Conservation (phyloP, 495 filamentous ascomycete genomes). For the Xylaria nigripes region DNA sequence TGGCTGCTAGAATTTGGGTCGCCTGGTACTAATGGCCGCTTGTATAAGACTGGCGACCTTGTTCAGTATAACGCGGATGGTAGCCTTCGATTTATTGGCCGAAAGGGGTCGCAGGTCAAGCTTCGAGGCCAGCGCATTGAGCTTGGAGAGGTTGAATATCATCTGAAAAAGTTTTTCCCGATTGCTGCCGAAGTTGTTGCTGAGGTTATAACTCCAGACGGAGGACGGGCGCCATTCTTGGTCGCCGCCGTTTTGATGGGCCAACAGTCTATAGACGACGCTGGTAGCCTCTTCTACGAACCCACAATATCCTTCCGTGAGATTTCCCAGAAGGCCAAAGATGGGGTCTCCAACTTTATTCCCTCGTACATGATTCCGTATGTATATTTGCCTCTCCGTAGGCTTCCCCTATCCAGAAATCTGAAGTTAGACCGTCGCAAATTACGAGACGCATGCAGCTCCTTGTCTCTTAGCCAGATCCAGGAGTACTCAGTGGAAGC, state of each 20-base stretch:
- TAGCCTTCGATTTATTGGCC: conserved; percentile 29
- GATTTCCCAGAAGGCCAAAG: neutral
- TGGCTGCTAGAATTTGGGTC: conserved; percentile 28
- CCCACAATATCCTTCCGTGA: neutral
- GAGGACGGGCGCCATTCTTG: neutral
- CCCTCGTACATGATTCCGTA: conserved; percentile 47
- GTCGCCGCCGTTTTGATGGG: neutral
- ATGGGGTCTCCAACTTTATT: neutral
- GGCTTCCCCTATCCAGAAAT: neutral
- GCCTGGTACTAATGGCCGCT: neutral
- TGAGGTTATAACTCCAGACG: neutral
- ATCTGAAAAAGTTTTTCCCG: conserved; percentile 1
- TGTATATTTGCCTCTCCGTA: conserved; percentile 23
- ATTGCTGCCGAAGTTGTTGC: neutral
- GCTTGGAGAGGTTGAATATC: conserved; percentile 35
- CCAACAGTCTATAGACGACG: neutral
- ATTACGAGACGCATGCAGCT: neutral
- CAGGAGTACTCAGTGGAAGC: neutral
- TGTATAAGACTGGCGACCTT: conserved; percentile 38
- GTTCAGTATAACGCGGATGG: conserved; percentile 30
- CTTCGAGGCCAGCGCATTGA: conserved; percentile 38
- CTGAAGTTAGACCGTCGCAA: conserved; percentile 13
- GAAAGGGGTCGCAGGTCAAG: conserved; percentile 40
- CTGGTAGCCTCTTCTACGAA: neutral
- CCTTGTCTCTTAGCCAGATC: neutral